Conservation (phyloP, 768 basidiomycete genomes). For the Psilocybe azurescens region DNA sequence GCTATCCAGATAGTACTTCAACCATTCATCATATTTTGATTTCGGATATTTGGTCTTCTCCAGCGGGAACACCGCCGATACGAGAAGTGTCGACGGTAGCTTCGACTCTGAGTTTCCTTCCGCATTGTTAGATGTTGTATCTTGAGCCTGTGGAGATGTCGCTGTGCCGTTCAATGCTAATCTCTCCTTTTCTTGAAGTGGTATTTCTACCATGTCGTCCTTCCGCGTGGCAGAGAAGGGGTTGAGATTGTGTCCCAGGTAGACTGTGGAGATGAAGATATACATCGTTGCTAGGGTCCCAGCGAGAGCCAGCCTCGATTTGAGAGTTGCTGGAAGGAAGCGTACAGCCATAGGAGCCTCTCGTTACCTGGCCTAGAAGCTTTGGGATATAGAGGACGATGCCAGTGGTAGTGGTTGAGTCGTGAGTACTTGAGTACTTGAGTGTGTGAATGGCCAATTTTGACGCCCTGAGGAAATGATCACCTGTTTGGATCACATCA, state of each 20-base stretch:
- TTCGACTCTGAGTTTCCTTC: background rate
- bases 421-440: too few relatives aligned
- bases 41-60: conserved; percentile 52
- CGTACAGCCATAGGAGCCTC: conserved; percentile 7
- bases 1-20: conserved; percentile 45
- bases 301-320: conserved; percentile 24
- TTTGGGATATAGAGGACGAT: too few relatives aligned
- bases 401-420: too few relatives aligned
- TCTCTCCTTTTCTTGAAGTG: background rate
- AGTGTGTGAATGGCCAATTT: too few relatives aligned
- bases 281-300: conserved; percentile 18
- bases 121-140: background rate
- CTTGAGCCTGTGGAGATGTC: background rate
- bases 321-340: conserved; percentile 15
- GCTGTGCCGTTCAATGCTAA: background rate
- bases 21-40: conserved; percentile 49
- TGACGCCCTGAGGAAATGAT: background rate
- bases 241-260: conserved; percentile 16
- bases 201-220: background rate
- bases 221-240: conserved; percentile 10
- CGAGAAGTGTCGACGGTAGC: conserved; percentile 44
- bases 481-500: too few relatives aligned
- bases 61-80: conserved; percentile 59
- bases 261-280: conserved; percentile 18
- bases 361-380: background rate